These are phyloP conservation scores for Macadamia integrifolia DNA, from an alignment of 164 flowering plant species.

Conservation along the genomic window DNA sequence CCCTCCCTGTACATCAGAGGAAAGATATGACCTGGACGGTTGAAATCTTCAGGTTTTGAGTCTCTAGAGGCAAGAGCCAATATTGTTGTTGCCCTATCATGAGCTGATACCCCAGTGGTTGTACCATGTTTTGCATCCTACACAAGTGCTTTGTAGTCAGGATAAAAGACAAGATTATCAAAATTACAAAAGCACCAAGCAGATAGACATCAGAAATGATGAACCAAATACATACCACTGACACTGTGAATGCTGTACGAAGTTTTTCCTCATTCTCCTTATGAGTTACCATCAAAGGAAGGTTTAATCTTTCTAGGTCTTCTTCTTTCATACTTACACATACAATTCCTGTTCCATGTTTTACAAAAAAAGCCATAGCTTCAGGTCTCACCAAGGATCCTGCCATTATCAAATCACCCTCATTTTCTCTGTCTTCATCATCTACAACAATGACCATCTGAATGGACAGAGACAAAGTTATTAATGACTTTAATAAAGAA, in stretches of 20 bases:
- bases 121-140: conserved; percentile 97
- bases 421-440: conserved; percentile 96
- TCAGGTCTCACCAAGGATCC: conserved; percentile 80
- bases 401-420: conserved; percentile 94
- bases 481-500: not conserved
- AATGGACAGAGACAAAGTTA: conserved; percentile 14
- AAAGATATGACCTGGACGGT: conserved; percentile 96
- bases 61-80: conserved; percentile 69
- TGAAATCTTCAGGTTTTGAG: conserved; percentile 85
- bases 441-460: conserved; percentile 95
- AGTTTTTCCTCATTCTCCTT: conserved; percentile 85
- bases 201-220: not conserved
- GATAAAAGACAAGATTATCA: not conserved
- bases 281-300: conserved; percentile 74
- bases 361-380: conserved; percentile 93
- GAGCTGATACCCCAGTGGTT: conserved; percentile 94
- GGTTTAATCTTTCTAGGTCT: conserved; percentile 73
- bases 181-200: not conserved
- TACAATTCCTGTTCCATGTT: conserved; percentile 96
- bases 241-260: conserved; percentile 32
- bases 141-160: conserved; percentile 7
- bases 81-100: conserved; percentile 79
- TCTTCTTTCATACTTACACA: conserved; percentile 93
- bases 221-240: not conserved
- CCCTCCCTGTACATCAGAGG: conserved; percentile 92